Conservation (phyloP, 257 asterid species). For the Nicotiana paniculata region DNA sequence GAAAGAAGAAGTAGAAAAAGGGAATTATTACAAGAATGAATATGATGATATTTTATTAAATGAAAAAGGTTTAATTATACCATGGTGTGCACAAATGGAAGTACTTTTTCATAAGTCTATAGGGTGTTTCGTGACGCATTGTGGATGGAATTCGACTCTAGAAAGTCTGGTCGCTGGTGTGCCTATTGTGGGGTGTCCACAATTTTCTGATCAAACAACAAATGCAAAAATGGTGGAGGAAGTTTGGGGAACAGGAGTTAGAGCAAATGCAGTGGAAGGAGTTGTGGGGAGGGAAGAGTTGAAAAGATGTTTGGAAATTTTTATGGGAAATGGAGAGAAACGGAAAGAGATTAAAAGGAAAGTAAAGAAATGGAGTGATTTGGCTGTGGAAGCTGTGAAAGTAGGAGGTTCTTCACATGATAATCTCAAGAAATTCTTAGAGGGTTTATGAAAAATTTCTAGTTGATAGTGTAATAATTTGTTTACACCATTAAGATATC, state of each 20-base stretch:
- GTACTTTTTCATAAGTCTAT: slow-evolving; percentile 39
- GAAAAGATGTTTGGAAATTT: slow-evolving; percentile 33
- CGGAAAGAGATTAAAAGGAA: slow-evolving; percentile 32
- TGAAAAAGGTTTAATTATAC: slow-evolving; percentile 42
- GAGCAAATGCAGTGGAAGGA: slow-evolving; percentile 34
- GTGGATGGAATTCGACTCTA: slow-evolving; percentile 68
- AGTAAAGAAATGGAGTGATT: slow-evolving; percentile 33
- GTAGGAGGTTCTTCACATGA: slow-evolving; percentile 45
- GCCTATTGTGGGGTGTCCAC: slow-evolving; percentile 45
- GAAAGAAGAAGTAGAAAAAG: slow-evolving; percentile 23
- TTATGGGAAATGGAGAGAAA: slow-evolving; percentile 43
- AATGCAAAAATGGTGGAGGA: slow-evolving; percentile 55
- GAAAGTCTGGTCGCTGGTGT: slow-evolving; percentile 48
- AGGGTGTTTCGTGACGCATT: slow-evolving; percentile 59
- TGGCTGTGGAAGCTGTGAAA: slow-evolving; percentile 36
- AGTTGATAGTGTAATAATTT: too few species aligned
- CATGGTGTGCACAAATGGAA: slow-evolving; percentile 55
- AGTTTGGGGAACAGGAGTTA: slow-evolving; percentile 54
- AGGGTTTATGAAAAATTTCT: neutral
- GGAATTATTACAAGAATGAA: neutral
- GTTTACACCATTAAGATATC: too few species aligned
- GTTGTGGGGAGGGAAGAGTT: slow-evolving; percentile 32
- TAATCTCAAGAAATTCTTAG: slow-evolving; percentile 35
- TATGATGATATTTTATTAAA: slow-evolving; percentile 2
- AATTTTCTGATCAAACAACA: slow-evolving; percentile 42